Evolutionary conservation across 2,329 filamentous ascomycete species (phyloP).

Genomic region (Nemania abortiva): DNA sequence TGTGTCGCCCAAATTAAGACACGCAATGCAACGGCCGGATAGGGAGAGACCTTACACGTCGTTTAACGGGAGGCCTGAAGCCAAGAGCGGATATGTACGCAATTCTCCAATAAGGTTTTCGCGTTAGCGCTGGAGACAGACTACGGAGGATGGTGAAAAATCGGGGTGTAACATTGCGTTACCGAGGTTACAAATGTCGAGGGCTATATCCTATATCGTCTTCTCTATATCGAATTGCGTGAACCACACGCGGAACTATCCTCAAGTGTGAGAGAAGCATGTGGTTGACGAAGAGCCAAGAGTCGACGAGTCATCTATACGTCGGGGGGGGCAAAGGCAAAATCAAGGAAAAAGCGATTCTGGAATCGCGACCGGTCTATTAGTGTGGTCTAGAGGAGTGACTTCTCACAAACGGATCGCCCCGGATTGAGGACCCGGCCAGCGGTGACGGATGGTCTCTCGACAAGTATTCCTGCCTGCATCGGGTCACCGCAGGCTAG

Average conservation of each 20-base stretch:
- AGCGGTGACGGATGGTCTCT: background rate
- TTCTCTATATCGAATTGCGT: constrained; percentile 33
- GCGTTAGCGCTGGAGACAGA: constrained; percentile 32
- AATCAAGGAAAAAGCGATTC: background rate
- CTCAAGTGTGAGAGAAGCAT: background rate
- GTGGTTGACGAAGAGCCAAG: constrained; percentile 19
- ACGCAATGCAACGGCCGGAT: constrained; percentile 4
- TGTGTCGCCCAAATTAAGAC: constrained; percentile 21
- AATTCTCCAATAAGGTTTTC: constrained; percentile 29
- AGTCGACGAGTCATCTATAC: background rate
- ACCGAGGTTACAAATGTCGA: constrained; percentile 36
- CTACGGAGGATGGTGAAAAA: constrained; percentile 26
- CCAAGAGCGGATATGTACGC: constrained; percentile 26
- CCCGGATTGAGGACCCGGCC: constrained; percentile 12
- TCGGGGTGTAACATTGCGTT: constrained; percentile 40
- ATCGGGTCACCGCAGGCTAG: constrained; percentile 22
- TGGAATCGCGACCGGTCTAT: constrained; percentile 2
- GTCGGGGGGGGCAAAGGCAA: constrained; percentile 1
- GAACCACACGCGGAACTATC: constrained; percentile 4
- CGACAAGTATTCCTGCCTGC: background rate
- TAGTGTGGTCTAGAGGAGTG: background rate
- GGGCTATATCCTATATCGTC: constrained; percentile 35
- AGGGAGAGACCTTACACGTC: constrained; percentile 7
- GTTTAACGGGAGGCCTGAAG: constrained; percentile 25
- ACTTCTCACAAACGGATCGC: background rate